Percentiles rank a stretch among this genome's conserved stretches.
phyloP scores from a whole-genome alignment of 805 yeast genomes.

The Debaryomyces hansenii region DNA sequence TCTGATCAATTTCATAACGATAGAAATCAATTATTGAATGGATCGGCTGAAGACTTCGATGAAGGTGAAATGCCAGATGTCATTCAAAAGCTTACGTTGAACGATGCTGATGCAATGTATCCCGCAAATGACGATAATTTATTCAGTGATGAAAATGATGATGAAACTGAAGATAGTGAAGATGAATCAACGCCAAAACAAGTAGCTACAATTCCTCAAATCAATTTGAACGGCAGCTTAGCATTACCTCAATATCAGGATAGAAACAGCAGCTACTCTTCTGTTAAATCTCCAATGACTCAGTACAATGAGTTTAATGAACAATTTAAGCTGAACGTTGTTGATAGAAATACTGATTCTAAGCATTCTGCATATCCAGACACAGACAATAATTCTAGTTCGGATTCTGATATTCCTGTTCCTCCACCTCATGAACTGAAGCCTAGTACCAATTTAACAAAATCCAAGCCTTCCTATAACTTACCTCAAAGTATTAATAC shows the following conservation, averaged over 20 bases:
- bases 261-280: conserved; percentile 35
- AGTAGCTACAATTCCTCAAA: conserved; percentile 13
- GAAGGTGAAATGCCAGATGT: conserved; percentile 35
- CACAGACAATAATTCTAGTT: background rate
- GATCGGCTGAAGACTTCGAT: conserved; percentile 32
- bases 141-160: conserved; percentile 33
- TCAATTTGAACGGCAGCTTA: conserved; percentile 12
- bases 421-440: background rate
- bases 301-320: conserved; percentile 43
- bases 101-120: conserved; percentile 23
- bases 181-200: conserved; percentile 22
- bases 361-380: background rate
- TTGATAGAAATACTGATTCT: conserved; percentile 9
- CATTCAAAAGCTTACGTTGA: conserved; percentile 27
- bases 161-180: conserved; percentile 20
- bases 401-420: background rate
- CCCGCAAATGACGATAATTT: conserved; percentile 39
- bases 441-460: conserved; percentile 4
- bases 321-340: conserved; percentile 30
- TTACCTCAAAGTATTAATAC: conserved; percentile 13
- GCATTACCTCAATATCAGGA: conserved; percentile 25
- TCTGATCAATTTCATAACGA: conserved; percentile 38
- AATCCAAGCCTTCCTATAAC: conserved; percentile 13
- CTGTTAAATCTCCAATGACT: conserved; percentile 43
- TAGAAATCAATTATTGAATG: conserved; percentile 37